These are phyloP conservation scores for Ophiognomonia clavigignenti-juglandacearum DNA, from an alignment of 2,329 filamentous ascomycete species.

Conservation along the genomic window DNA sequence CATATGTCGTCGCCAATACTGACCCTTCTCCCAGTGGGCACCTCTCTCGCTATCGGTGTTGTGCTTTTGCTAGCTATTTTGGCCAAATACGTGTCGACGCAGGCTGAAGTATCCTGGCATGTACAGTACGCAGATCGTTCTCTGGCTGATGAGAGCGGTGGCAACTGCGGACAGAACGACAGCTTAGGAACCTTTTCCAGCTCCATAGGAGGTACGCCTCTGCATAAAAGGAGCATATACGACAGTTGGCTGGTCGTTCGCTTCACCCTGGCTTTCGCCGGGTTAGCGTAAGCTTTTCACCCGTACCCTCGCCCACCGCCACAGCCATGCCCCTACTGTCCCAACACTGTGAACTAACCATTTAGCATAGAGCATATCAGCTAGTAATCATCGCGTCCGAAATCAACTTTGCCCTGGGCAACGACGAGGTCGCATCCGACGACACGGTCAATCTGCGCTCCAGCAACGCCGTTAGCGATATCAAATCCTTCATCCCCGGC, in stretches of 20 bases:
- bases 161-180: slow-evolving; percentile 12
- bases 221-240: slow-evolving; percentile 30
- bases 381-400: slow-evolving; percentile 33
- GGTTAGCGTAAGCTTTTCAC: slow-evolving; percentile 29
- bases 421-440: slow-evolving; percentile 21
- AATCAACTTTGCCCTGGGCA: slow-evolving; percentile 25
- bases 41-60: slow-evolving; percentile 31
- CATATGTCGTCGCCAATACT: neutral
- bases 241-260: slow-evolving; percentile 40
- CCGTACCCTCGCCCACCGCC: neutral
- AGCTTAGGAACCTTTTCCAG: slow-evolving; percentile 15
- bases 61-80: slow-evolving; percentile 34
- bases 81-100: slow-evolving; percentile 34
- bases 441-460: slow-evolving; percentile 29
- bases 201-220: slow-evolving; percentile 12
- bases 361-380: slow-evolving; percentile 29
- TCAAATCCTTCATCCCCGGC: slow-evolving; percentile 33
- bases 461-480: slow-evolving; percentile 24
- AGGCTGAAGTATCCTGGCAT: slow-evolving; percentile 27
- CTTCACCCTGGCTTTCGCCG: slow-evolving; percentile 38
- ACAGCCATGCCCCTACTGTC: too few relatives aligned
- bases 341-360: neutral
- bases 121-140: slow-evolving; percentile 25
- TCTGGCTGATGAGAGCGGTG: neutral
- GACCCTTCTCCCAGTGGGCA: slow-evolving; percentile 29